These are phyloP conservation scores for Aspergillus calidoustus DNA, from an alignment of 2,329 filamentous ascomycete genomes.

Conservation along the genomic window DNA sequence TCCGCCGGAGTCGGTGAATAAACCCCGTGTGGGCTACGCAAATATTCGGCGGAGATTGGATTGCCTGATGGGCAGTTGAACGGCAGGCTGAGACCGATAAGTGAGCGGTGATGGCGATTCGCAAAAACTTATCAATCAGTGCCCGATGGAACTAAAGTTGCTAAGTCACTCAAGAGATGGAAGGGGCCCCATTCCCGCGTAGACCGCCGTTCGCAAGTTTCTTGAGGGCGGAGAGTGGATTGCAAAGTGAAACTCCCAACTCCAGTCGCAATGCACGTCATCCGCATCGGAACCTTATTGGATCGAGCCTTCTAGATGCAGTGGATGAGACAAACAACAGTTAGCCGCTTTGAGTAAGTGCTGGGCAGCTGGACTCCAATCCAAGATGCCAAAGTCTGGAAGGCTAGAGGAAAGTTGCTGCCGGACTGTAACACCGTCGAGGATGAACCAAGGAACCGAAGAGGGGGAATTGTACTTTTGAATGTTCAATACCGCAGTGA, in stretches of 20 bases:
- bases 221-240: neutral
- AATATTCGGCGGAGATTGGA: conserved; percentile 6
- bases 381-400: neutral
- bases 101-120: conserved; percentile 1
- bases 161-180: neutral
- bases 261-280: conserved; percentile 12
- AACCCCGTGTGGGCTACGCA: conserved; percentile 6
- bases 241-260: conserved; percentile 7
- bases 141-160: neutral
- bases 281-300: conserved; percentile 7
- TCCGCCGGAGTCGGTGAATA: conserved; percentile 9
- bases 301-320: neutral
- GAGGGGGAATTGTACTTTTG: conserved; percentile 2
- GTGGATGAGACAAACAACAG: neutral
- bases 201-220: neutral
- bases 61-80: conserved; percentile 2
- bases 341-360: neutral
- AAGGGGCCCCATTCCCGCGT: neutral
- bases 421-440: neutral
- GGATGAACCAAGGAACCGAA: conserved; percentile 7
- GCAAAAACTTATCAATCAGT: conserved; percentile 7
- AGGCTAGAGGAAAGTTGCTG: neutral
- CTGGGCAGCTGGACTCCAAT: neutral
- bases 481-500: neutral
- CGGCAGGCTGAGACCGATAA: neutral